Evolutionary conservation across 768 basidiomycete genomes (phyloP).

Genomic region (Pisolithus microcarpus): DNA sequence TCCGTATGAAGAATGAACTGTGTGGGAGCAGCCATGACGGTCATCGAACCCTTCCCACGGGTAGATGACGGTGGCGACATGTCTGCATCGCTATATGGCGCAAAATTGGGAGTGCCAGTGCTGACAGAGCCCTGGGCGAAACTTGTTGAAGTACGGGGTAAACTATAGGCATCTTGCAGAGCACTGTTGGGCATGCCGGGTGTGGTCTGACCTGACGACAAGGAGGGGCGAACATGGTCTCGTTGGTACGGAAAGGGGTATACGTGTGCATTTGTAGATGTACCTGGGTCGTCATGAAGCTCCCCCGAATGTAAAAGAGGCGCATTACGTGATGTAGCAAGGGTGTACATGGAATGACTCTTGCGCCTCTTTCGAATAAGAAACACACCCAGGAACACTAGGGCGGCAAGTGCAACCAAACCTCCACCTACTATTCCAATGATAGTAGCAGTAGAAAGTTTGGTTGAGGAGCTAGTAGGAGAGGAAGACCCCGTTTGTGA

Average conservation of each 20-base stretch:
- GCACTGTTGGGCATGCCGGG: background rate
- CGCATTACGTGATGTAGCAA: slow-evolving; percentile 20
- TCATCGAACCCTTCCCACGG: slow-evolving; percentile 50
- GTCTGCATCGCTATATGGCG: slow-evolving; percentile 12
- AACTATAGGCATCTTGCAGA: background rate
- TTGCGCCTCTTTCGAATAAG: slow-evolving; percentile 33
- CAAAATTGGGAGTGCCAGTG: slow-evolving; percentile 17
- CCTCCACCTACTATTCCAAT: slow-evolving; percentile 44
- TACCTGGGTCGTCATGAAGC: slow-evolving; percentile 21
- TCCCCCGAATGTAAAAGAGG: slow-evolving; percentile 34
- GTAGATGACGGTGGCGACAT: slow-evolving; percentile 30
- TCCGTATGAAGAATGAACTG: slow-evolving; percentile 67
- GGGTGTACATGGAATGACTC: slow-evolving; percentile 22
- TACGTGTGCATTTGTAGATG: slow-evolving; percentile 29
- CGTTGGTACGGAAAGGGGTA: slow-evolving; percentile 27
- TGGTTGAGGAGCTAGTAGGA: slow-evolving; percentile 19
- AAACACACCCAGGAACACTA: slow-evolving; percentile 46
- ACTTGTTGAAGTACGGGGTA: slow-evolving; percentile 6
- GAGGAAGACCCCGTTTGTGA: slow-evolving; percentile 10
- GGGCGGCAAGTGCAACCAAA: slow-evolving; percentile 45
- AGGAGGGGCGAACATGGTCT: slow-evolving; percentile 12
- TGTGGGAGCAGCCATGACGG: slow-evolving; percentile 37
- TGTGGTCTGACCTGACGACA: slow-evolving; percentile 7
- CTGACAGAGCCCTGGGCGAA: background rate
- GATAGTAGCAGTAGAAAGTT: slow-evolving; percentile 39